Base-by-base conservation (phyloP, 139 green algal genomes). In the Closterium sp. region DNA sequence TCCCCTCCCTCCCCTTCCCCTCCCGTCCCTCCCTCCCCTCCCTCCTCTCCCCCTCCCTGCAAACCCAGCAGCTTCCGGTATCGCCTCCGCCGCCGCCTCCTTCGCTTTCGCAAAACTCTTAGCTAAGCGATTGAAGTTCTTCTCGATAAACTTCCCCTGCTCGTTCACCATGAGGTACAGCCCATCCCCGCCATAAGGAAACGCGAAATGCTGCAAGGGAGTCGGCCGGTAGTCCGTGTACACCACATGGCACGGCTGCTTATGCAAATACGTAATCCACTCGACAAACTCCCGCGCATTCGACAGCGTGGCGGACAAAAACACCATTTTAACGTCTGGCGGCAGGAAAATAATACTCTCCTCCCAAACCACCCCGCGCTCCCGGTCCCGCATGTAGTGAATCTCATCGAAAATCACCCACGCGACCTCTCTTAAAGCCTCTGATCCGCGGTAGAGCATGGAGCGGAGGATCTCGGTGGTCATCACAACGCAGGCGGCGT, bases 281-380 rank as follows among this genome's bases (percentile, higher is more conserved):
- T 94, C 93, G 1, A 97, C 97, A 95, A 99, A 99, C 95, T 99
- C 96, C 16, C 86, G 91, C 4, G 97, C 96, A 94, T 99, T 99
- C 84, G 97, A 96, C 83, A 99, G 96, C 2, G 98, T 99, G 38
- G 98, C 98, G 2, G 97, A 98, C 85, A 99, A 96, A 92, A 99
- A 99, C 6, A 98, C 96, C 95, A 98, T 97, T 34, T 95, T 95
- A 30, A 94, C 94, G n/a, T 94, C 94, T 33, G 95, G 93, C 69
- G 97, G 96, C 90, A 98, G 92, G 85, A 99, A 97, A 87, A 99
- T 99, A 94, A 99, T 99, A 81, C 96, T 97, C 95, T 99, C 98
- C 95, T 99, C 98, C 98, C 98, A 99, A 84, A 99, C 98, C 90
- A 99, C 98, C 2, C 98, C 98, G 9, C 98, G 95, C 96, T 99